phyloP scores from a whole-genome alignment of 139 green algal genomes.

The Closterium sp. region DNA sequence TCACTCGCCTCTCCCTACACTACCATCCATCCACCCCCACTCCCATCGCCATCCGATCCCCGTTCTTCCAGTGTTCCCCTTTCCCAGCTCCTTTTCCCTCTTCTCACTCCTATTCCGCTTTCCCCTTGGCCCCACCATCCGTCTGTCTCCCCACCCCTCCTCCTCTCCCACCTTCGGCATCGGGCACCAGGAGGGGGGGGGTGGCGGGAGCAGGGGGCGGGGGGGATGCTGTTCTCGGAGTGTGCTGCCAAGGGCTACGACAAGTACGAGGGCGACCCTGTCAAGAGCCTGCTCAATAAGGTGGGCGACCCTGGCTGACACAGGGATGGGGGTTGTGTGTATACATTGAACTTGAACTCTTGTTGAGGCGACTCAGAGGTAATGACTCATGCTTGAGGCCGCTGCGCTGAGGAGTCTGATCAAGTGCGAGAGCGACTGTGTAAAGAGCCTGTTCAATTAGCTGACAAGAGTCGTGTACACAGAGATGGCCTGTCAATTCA shows the following conservation, averaged over 20 bases:
- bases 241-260: background rate
- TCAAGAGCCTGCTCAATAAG: slow-evolving; percentile 12
- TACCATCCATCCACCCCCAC: too few relatives aligned
- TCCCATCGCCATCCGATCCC: too few relatives aligned
- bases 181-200: background rate
- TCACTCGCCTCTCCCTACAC: too few relatives aligned
- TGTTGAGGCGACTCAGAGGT: too few relatives aligned
- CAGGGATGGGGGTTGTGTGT: too few relatives aligned
- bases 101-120: background rate
- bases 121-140: background rate
- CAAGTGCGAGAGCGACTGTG: slow-evolving; percentile 8
- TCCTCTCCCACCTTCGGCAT: background rate
- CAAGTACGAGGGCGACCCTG: slow-evolving; percentile 17
- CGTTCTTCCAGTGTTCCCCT: too few relatives aligned
- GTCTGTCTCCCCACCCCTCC: background rate
- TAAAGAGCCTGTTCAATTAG: slow-evolving; percentile 14
- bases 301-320: background rate
- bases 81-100: too few relatives aligned
- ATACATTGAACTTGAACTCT: too few relatives aligned
- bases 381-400: too few relatives aligned
- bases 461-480: too few relatives aligned
- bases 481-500: too few relatives aligned
- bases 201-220: slow-evolving; percentile 1
- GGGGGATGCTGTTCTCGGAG: slow-evolving; percentile 15
- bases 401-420: background rate